Evolutionary conservation across 495 filamentous ascomycete genomes (phyloP), one percentile per base, ranked within the genome.

Genomic region (Penicillium atrosanguineum): DNA sequence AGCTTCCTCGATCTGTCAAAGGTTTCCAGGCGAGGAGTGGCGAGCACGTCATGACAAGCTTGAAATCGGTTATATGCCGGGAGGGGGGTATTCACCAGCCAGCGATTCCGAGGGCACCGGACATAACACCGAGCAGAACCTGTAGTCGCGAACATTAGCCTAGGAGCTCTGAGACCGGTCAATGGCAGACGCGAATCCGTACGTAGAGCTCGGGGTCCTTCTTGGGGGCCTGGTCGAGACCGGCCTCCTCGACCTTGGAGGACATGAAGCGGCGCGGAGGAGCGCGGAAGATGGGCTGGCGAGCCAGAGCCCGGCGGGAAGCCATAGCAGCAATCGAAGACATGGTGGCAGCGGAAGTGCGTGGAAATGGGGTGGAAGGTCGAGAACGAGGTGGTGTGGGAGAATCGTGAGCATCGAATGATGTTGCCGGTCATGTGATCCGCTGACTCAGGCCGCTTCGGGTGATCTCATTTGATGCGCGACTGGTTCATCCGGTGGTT

Each of bases 91-190:
- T 64, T 74, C 60, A 78, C 84, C 84, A 96, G 63, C 94, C 94
- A 52, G 88, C 95, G 67, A 94, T 81, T 50, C 84, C 82, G 63
- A 96, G 88, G 63, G 88, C 88, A 67, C 86, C 84, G 53, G 88
- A 86, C 95, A 98, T 97, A 62, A 98, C 86, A 64, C 83, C 89
- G 55, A 91, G 79, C 46, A 98, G 85, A 62, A 96, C 84, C 94
- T 98, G 60, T 58, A 29, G 18, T 1, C 12, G 42, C 16, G 49
- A 7, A 0, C 48, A 48, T 67, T 67, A 66, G 65, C 36, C 26
- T 34, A 29, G 44, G 21, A 26, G 48, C 20, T 55, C 37, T 48
- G 26, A n/a, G 8, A 39, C 45, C 31, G 41, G 45, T 45, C 50
- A 62, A 56, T 61, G 59, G 59, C 48, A 44, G 18, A 20, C 37